Base-by-base conservation (phyloP, 768 basidiomycete species). In the Podaxis mareebaensis region DNA sequence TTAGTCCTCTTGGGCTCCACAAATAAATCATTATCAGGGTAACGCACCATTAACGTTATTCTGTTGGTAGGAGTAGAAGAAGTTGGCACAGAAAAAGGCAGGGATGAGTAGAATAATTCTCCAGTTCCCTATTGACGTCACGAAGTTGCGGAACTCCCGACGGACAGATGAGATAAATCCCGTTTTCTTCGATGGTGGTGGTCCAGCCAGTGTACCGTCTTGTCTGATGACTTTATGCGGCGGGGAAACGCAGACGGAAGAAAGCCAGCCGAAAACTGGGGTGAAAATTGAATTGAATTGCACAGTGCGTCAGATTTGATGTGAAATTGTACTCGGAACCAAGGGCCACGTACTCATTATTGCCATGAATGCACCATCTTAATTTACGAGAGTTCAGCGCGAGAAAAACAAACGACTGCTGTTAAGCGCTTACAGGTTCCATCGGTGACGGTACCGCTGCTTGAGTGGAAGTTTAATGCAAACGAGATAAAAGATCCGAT, bases 401-500 rank as follows among this genome's bases (percentile, higher is more conserved):
- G 44, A 42, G n/a, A 30, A 61, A 26, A 63, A 36, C 24, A 53
- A 44, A 26, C 26, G 17, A 20, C 24, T 5, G 10, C 53, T 5
- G 10, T 40, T 1, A 6, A 12, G 53, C 15, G 61, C 72, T 28
- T 63, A 73, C 72, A 73, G n/a, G 72, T 73, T 38, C 71, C 70
- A 60, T 73, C 69, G 15, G 69, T 68, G n/a, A 73, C 72, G 4
- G 72, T 73, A 7, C 72, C 72, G 28, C 67, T 60, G 49, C 68
- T 70, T 15, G 70, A 71, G 54, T 71, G 66, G 64, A 71, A 73
- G 64, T 73, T 73, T 15, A 72, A 63, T 5, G 58, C 71, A 40
- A 73, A 73, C 3, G 72, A 73, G 38, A 73, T 73, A 61, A 73
- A 73, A 24, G 72, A 73, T 12, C 71, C 72, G 57, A 73, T 73